Conservation (phyloP, 352 stramenopile species). For the Pythium sukuiense region DNA sequence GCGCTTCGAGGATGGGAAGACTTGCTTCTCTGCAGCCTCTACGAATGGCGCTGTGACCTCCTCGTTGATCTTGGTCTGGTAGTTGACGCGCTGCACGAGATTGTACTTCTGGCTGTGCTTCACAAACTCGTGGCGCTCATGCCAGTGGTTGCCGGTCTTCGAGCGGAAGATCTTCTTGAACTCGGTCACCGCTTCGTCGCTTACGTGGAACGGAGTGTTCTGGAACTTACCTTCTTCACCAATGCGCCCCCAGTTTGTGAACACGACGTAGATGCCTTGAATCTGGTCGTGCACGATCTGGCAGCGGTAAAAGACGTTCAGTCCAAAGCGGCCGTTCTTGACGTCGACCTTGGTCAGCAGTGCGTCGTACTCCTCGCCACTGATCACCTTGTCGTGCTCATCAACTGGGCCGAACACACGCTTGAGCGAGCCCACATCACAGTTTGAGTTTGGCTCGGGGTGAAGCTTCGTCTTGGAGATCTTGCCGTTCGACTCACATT, state of each 20-base stretch:
- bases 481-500: slow-evolving; percentile 56
- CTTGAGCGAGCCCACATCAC: slow-evolving; percentile 57
- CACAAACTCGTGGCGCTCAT: slow-evolving; percentile 43
- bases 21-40: slow-evolving; percentile 33
- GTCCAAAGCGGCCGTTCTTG: slow-evolving; percentile 61
- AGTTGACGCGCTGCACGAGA: slow-evolving; percentile 60
- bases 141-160: slow-evolving; percentile 78
- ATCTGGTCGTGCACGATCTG: slow-evolving; percentile 73
- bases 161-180: slow-evolving; percentile 83
- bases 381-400: slow-evolving; percentile 24
- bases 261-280: slow-evolving; percentile 69
- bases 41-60: slow-evolving; percentile 59
- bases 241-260: slow-evolving; percentile 82
- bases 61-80: slow-evolving; percentile 51
- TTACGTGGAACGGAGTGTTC: slow-evolving; percentile 67
- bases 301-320: slow-evolving; percentile 79
- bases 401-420: slow-evolving; percentile 40
- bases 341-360: slow-evolving; percentile 79
- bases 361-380: slow-evolving; percentile 50
- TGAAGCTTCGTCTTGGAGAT: slow-evolving; percentile 49
- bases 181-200: slow-evolving; percentile 52
- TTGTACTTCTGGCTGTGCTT: slow-evolving; percentile 78
- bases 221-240: slow-evolving; percentile 76
- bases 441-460: slow-evolving; percentile 51
- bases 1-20: slow-evolving; percentile 40